phyloP scores from a whole-genome alignment of 495 filamentous ascomycete genomes.

The Alectoria sarmentosa region DNA sequence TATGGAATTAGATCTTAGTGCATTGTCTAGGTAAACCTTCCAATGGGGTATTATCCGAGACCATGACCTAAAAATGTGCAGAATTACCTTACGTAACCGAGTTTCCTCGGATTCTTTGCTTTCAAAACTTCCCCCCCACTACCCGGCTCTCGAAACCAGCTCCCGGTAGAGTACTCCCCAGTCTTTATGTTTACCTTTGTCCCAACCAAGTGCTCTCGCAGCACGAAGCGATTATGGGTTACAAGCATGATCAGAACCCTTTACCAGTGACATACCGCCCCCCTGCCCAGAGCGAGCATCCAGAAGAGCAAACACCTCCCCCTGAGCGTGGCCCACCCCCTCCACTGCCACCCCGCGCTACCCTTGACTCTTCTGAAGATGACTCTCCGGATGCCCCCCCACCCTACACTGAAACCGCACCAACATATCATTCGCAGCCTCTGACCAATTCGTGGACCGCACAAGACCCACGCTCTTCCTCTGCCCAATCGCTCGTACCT shows the following conservation, averaged over 20 bases:
- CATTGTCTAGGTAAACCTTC: too few relatives aligned
- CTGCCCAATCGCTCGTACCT: conserved; percentile 55
- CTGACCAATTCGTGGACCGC: conserved; percentile 27
- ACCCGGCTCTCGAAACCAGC: not conserved
- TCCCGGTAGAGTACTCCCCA: too few relatives aligned
- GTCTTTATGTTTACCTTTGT: not conserved
- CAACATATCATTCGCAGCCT: conserved; percentile 14
- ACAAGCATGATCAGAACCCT: conserved; percentile 19
- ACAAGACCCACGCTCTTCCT: conserved; percentile 54
- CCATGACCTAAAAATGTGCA: too few relatives aligned
- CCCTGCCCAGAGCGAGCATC: not conserved
- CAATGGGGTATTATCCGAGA: too few relatives aligned
- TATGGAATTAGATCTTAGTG: too few relatives aligned
- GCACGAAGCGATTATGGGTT: conserved; percentile 14
- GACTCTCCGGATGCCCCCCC: conserved; percentile 12
- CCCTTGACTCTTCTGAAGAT: not conserved
- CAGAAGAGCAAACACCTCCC: conserved; percentile 3
- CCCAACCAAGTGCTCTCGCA: not conserved
- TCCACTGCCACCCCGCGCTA: conserved; percentile 7
- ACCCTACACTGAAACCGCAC: conserved; percentile 17
- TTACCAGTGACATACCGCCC: conserved; percentile 8
- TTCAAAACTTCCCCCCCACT: not conserved
- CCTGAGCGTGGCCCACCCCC: not conserved
- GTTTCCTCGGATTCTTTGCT: not conserved
- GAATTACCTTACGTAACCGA: too few relatives aligned